These are phyloP conservation scores for Trichosporon coremiiforme DNA, from an alignment of 1,284 basidiomycete genomes.

Conservation along the genomic window DNA sequence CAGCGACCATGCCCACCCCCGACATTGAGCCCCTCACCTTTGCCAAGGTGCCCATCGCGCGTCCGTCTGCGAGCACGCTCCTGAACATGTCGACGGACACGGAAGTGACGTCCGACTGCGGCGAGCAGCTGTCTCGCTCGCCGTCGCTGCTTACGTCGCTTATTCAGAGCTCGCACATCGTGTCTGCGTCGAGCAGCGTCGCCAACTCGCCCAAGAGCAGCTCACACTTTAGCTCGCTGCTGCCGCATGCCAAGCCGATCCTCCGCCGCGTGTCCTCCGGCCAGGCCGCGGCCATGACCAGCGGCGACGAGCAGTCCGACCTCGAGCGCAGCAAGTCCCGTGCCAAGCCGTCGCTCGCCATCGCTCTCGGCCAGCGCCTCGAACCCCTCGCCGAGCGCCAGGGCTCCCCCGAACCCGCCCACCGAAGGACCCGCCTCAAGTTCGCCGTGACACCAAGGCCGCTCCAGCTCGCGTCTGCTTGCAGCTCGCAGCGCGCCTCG, in stretches of 20 bases:
- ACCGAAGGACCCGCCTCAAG: constrained; percentile 33
- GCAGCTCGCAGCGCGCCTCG: constrained; percentile 5
- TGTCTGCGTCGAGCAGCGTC: constrained; percentile 9
- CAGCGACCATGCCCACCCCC: constrained; percentile 16
- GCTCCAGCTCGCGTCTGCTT: constrained; percentile 23
- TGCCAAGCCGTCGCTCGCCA: neutral
- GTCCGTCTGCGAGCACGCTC: constrained; percentile 3
- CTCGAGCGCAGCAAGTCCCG: neutral
- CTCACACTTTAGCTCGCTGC: neutral
- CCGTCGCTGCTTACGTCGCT: constrained; percentile 33
- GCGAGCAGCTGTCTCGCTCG: constrained; percentile 24
- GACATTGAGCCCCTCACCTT: constrained; percentile 31
- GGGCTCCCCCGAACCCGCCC: neutral
- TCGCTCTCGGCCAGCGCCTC: constrained; percentile 13
- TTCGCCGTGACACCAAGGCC: constrained; percentile 33
- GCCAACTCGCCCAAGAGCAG: constrained; percentile 7
- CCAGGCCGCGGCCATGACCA: neutral
- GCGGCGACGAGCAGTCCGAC: constrained; percentile 2
- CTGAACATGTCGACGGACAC: constrained; percentile 27
- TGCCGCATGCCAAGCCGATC: constrained; percentile 24
- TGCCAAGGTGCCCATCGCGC: constrained; percentile 29
- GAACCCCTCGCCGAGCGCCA: constrained; percentile 12
- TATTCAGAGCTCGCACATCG: constrained; percentile 25
- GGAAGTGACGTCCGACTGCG: constrained; percentile 24
- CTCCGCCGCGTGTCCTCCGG: constrained; percentile 24